These are phyloP conservation scores for Penicillium riverlandense DNA, from an alignment of 495 filamentous ascomycete genomes.

Conservation along the genomic window DNA sequence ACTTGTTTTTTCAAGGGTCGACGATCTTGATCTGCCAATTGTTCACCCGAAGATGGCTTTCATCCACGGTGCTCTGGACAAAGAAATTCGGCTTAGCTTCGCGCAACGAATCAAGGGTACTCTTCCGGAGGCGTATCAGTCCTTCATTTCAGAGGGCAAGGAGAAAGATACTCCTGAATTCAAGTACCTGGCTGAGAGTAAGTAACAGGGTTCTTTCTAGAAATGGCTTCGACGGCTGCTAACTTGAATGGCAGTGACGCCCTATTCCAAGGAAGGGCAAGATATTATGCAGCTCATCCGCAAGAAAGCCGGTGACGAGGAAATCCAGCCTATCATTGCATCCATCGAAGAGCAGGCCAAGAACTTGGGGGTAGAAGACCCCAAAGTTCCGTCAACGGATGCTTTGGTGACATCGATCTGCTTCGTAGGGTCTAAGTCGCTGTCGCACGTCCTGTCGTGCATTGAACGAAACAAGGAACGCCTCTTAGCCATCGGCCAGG, in stretches of 20 bases:
- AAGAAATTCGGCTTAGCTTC: constrained; percentile 95
- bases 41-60: constrained; percentile 88
- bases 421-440: constrained; percentile 85
- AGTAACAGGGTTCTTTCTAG: constrained; percentile 16
- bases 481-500: constrained; percentile 66
- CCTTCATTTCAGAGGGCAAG: constrained; percentile 74
- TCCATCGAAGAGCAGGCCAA: constrained; percentile 69
- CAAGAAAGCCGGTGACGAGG: constrained; percentile 74
- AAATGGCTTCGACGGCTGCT: constrained; percentile 2
- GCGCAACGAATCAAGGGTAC: constrained; percentile 93
- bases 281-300: constrained; percentile 72
- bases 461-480: constrained; percentile 95
- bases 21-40: constrained; percentile 69
- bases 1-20: constrained; percentile 48
- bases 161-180: constrained; percentile 92
- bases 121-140: constrained; percentile 76
- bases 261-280: constrained; percentile 71
- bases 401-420: constrained; percentile 90
- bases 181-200: constrained; percentile 79
- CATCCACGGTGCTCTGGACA: constrained; percentile 83
- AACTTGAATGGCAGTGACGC: constrained; percentile 49
- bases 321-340: constrained; percentile 69
- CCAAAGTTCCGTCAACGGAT: constrained; percentile 77
- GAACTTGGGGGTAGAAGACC: constrained; percentile 57
- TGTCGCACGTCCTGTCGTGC: constrained; percentile 91